Evolutionary conservation across 371 early-diverging fungal genomes (phyloP), one percentile per base, ranked within the genome.

Genomic region (Mucor irregularis): DNA sequence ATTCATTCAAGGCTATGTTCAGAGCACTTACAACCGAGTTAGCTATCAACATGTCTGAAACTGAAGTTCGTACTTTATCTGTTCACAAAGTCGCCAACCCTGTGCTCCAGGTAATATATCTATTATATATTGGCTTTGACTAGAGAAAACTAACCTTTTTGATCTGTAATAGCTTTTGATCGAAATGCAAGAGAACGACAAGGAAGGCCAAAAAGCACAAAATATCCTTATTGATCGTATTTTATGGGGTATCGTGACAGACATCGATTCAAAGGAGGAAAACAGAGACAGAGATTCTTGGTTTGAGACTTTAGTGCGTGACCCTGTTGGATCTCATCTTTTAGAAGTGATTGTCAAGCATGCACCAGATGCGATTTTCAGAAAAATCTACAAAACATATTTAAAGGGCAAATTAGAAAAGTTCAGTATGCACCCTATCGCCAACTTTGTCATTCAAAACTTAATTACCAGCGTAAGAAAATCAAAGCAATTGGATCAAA

Each of bases 371-470:
- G 58, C 73, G 4, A 63, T 87, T 28, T 87, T 83, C 64, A 84
- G 87, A 61, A 78, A 79, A 33, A 63, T 93, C n/a, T 91, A 84
- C 61, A 73, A 69, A 30, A 70, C 76, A 0, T 84, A 88, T 56
- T 81, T 94, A 59, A 71, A 80, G n/a, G 72, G 73, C 19, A 81
- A 80, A 19, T 58, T 92, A 7, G 69, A 70, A 40, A 78, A 82
- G 53, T 81, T 90, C 49, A 84, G 87, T 49, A 61, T 81, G 48
- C 85, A 91, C 57, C 83, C 83, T 9, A 75, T 86, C n/a, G 81
- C 87, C 60, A 94, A 94, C 64, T 93, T 89, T 79, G 91, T 91
- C 3, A 83, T 94, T 21, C 94, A 94, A 72, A 70, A 82, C 28
- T 62, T 91, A 58, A 74, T 92, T 31, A 69, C 74, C 21, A 68